A percentile compares a stretch with the other conserved stretches of the same genome.
Conservation (phyloP, 129 eudicot genomes). For the Pseudognaphalium luteoalbum region DNA sequence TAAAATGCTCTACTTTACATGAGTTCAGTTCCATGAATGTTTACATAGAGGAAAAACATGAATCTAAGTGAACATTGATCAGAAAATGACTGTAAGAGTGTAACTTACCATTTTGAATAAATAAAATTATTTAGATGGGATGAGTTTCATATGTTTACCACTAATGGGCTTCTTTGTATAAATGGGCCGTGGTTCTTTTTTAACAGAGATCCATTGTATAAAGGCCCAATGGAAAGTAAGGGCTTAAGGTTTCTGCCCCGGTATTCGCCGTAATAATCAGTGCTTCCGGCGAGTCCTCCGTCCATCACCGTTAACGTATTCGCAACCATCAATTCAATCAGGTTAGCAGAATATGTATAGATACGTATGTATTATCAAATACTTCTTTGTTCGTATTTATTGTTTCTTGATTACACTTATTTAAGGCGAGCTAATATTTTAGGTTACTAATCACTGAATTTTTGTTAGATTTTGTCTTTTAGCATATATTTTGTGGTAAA, state of each 20-base stretch:
- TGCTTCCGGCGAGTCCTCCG: background rate
- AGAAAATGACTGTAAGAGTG: background rate
- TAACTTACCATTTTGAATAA: background rate
- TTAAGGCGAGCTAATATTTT: background rate
- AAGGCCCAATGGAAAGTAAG: background rate
- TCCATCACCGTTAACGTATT: background rate
- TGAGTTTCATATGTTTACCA: background rate
- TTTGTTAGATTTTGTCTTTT: background rate
- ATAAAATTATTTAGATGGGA: too few species aligned
- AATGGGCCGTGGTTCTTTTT: background rate
- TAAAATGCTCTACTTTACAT: background rate
- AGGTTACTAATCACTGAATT: background rate
- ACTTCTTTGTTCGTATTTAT: background rate
- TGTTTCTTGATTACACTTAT: background rate
- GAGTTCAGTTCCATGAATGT: background rate
- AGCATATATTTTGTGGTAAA: too few species aligned
- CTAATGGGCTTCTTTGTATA: background rate
- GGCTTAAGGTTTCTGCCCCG: background rate
- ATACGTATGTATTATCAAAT: background rate
- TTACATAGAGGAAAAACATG: background rate
- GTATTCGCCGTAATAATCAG: background rate
- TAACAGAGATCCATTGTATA: background rate
- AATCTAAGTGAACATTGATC: background rate
- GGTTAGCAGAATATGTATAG: background rate
- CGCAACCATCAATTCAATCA: background rate